Base-by-base conservation (phyloP, 345 rosid species). In the Moricandia moricandioides region DNA sequence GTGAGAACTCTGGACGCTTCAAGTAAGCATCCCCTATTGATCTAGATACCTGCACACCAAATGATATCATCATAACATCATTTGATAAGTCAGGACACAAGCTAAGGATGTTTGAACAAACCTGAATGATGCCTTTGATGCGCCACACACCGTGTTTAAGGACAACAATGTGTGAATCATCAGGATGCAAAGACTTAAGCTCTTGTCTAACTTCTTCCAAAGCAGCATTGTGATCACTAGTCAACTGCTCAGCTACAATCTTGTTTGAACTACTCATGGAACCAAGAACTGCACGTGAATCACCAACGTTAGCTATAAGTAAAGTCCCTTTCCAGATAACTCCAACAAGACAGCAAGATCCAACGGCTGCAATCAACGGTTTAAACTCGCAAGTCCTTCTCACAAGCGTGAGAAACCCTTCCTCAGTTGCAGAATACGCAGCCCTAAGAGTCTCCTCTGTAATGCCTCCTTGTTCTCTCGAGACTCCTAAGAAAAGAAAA, bases 81-180 rank as follows among this genome's bases (percentile, higher is more conserved):
- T 27, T 27, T 27, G 30, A 27, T 29, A 29, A 29, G 31, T 3
- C 31, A 29, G 31, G 31, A 29, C 35, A 33, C 35, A 33, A 33
- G 7, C 35, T 33, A 33, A 33, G 35, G 31, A 29, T 29, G 31
- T 29, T 29, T 29, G 31, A 4, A 0, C 64, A 62, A 79, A 94
- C 98, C 97, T 94, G 98, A 81, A 92, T 92, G 65, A 95, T 87
- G 83, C 99, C 99, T 85, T 95, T 95, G 87, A 95, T 73, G 55
- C 99, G 99, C 98, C 98, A 95, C n/a, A 83, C 97, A 21, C 98
- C 99, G 29, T 88, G 85, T 82, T 90, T 92, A 85, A 85, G 78
- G 27, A 90, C 88, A 39, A 95, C 96, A 62, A 95, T 88, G 40
- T 90, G 88, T 0, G 93, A 77, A 81, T 92, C 98, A 71, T 92